Evolutionary conservation across 495 filamentous ascomycete genomes (phyloP).

Genomic region (Physcia stellaris): DNA sequence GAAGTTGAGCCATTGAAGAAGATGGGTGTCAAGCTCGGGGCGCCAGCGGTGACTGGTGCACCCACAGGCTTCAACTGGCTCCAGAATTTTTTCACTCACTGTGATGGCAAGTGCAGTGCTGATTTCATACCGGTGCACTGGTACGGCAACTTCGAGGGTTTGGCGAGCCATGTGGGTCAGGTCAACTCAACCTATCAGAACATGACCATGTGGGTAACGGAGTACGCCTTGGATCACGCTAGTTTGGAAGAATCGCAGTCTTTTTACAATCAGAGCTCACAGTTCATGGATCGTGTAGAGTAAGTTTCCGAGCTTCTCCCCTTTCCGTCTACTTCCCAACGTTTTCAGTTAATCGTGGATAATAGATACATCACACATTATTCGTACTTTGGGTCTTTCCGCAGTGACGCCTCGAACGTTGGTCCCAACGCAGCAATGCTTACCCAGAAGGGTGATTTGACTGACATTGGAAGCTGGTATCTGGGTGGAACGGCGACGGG

Average conservation of each 20-base stretch:
- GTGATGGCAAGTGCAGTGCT: constrained; percentile 38
- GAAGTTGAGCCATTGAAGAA: constrained; percentile 51
- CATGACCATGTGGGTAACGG: constrained; percentile 57
- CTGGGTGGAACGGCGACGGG: constrained; percentile 3
- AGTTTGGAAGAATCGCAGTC: constrained; percentile 37
- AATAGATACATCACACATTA: constrained; percentile 53
- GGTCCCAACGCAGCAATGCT: constrained; percentile 28
- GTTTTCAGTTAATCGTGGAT: too few species aligned
- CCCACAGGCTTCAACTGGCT: constrained; percentile 48
- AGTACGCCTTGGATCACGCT: constrained; percentile 42
- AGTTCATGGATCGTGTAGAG: constrained; percentile 11
- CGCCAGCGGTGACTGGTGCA: constrained; percentile 44
- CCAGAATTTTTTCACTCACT: constrained; percentile 41
- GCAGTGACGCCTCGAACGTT: constrained; percentile 49
- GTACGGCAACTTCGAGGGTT: constrained; percentile 62
- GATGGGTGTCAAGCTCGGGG: constrained; percentile 38
- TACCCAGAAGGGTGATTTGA: constrained; percentile 25
- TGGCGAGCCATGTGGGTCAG: constrained; percentile 56
- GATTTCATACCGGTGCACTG: constrained; percentile 68
- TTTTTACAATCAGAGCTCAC: constrained; percentile 13
- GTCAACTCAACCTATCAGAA: constrained; percentile 44
- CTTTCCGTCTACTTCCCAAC: constrained; percentile 13
- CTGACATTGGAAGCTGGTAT: constrained; percentile 11
- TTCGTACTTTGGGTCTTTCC: constrained; percentile 62
- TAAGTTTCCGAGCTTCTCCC: not conserved